Evolutionary conservation across 306 rosid species (phyloP), one percentile per base, ranked within the genome.

Genomic region (Dicorynia guianensis): DNA sequence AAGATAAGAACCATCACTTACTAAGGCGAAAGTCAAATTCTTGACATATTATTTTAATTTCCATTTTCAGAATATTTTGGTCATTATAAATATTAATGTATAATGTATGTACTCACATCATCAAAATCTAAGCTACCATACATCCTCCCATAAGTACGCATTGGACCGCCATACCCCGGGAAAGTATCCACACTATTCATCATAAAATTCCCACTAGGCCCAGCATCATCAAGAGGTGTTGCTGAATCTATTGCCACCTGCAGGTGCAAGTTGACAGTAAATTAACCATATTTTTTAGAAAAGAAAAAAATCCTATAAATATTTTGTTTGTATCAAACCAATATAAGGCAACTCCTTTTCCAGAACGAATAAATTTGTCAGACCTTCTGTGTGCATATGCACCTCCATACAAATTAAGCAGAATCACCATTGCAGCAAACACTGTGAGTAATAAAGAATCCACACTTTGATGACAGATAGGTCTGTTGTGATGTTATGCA

Each of bases 91-190:
- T 50, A 62, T 40, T 57, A 39, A 4, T 33, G 30, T 25, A 25
- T 25, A n/a, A 36, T 36, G 60, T 36, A 72, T 56, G 19, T 36
- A 87, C 98, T 89, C 83, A 96, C 99, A 80, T 96, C 97, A 63
- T 92, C 98, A 43, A 81, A 90, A 75, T 96, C 98, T 17, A 88
- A 80, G 88, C 93, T 88, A 40, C 96, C 93, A 50, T 90, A 93
- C 98, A 96, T 93, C 86, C 98, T 86, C 77, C 93, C 98, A 76
- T 95, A 95, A 43, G 90, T 79, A 64, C 97, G 92, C 82, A 89
- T 80, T 30, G 98, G 96, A 75, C 96, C 99, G 18, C 90, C 92
- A 69, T 82, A 95, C 38, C 96, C 90, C 39, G 88, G 90, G 59
- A 83, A 90, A 63, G 99, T 34, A 64, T 89, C 92, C 57, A 86